Percentiles rank a stretch among this genome's conserved stretches.
Conservation (phyloP, 2,329 filamentous ascomycete species). For the Pezizomycotina sp. region DNA sequence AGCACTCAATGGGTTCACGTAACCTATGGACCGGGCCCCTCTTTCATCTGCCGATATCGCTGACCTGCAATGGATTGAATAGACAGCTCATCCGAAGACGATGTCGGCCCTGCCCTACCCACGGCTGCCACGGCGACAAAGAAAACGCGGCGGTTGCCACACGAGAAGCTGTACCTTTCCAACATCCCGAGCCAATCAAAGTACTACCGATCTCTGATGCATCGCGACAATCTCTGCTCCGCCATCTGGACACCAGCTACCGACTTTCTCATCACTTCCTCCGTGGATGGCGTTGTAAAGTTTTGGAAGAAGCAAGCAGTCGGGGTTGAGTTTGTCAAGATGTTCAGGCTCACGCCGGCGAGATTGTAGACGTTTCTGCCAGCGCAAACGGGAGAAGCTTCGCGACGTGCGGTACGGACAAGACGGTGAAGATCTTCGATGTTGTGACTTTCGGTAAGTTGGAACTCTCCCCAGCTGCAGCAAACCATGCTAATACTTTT, state of each 20-base stretch:
- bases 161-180: slow-evolving; percentile 74
- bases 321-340: slow-evolving; percentile 93
- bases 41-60: too few relatives aligned
- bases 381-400: slow-evolving; percentile 87
- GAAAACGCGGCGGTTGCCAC: slow-evolving; percentile 76
- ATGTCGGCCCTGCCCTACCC: slow-evolving; percentile 83
- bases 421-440: slow-evolving; percentile 65
- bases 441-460: slow-evolving; percentile 57
- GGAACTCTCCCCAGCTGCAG: slow-evolving; percentile 13
- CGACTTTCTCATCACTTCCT: slow-evolving; percentile 90
- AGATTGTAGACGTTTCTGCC: slow-evolving; percentile 66
- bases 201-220: slow-evolving; percentile 95
- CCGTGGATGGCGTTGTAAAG: slow-evolving; percentile 88
- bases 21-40: too few relatives aligned
- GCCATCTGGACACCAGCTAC: slow-evolving; percentile 76
- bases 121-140: slow-evolving; percentile 50
- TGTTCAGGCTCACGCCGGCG: slow-evolving; percentile 78
- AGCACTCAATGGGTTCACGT: neutral
- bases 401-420: slow-evolving; percentile 68
- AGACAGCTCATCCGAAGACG: slow-evolving; percentile 68
- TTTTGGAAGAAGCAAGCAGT: slow-evolving; percentile 95
- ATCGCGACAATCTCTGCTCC: slow-evolving; percentile 84
- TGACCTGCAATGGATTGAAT: slow-evolving; percentile 4
- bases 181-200: slow-evolving; percentile 65
- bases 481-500: slow-evolving; percentile 16